Evolutionary conservation across 768 basidiomycete genomes (phyloP).

Genomic region (Tubosaeta sp.): DNA sequence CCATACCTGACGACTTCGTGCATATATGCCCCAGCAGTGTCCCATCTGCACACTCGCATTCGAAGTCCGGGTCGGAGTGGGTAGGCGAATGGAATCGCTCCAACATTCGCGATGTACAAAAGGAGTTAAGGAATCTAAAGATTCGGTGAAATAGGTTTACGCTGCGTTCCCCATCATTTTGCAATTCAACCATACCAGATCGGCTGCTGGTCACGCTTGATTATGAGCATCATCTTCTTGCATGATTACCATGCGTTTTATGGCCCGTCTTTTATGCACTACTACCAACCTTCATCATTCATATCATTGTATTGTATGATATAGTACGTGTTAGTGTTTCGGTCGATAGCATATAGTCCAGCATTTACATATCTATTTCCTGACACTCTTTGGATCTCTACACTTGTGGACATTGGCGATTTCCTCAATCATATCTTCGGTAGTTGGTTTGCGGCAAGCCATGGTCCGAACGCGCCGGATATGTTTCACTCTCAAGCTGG

Average conservation of each 20-base stretch:
- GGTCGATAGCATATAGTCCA: background rate
- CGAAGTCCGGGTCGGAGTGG: constrained; percentile 29
- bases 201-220: constrained; percentile 17
- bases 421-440: background rate
- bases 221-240: background rate
- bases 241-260: background rate
- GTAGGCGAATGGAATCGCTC: constrained; percentile 40
- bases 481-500: background rate
- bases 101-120: constrained; percentile 37
- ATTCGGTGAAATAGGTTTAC: constrained; percentile 3
- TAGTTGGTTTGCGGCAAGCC: background rate
- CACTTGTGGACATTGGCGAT: background rate
- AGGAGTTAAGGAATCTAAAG: constrained; percentile 31
- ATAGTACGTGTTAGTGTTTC: background rate
- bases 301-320: background rate
- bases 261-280: background rate
- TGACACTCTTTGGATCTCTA: background rate
- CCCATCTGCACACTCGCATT: background rate
- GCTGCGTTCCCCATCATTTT: background rate
- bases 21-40: background rate
- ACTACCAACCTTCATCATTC: background rate
- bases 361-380: background rate
- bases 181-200: background rate
- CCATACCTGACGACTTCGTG: background rate
- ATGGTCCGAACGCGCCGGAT: background rate